Conservation (phyloP, 495 filamentous ascomycete genomes). For the Xylaria scruposa region DNA sequence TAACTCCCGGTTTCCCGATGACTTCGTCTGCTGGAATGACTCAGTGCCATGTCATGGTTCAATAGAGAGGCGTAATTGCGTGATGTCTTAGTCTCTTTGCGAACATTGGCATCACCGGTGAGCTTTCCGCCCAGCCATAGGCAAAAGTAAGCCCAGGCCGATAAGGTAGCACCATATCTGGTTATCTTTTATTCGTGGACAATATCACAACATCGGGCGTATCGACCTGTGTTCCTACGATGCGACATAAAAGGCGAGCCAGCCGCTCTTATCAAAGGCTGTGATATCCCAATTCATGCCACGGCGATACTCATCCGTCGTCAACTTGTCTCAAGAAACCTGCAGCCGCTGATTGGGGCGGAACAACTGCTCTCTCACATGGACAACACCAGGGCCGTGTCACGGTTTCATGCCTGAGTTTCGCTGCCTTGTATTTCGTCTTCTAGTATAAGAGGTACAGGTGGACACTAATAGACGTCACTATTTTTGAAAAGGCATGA, state of each 20-base stretch:
- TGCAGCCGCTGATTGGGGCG: background rate
- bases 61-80: conserved; percentile 12
- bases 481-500: background rate
- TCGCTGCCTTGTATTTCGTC: background rate
- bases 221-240: background rate
- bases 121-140: background rate
- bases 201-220: background rate
- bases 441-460: background rate
- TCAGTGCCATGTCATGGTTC: conserved; percentile 6
- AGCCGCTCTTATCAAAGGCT: background rate
- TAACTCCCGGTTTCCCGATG: background rate
- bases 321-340: background rate
- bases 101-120: conserved; percentile 10
- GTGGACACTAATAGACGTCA: background rate
- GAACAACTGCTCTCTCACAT: background rate
- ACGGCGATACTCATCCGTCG: background rate
- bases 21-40: background rate
- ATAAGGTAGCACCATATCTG: background rate
- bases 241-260: conserved; percentile 17
- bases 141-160: background rate
- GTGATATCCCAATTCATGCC: background rate
- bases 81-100: conserved; percentile 19
- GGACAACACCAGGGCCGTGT: background rate
- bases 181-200: background rate
- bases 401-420: background rate